These are phyloP conservation scores for Chamaecyparis obtusa DNA, from an alignment of 75 land plant genomes.

Conservation along the genomic window DNA sequence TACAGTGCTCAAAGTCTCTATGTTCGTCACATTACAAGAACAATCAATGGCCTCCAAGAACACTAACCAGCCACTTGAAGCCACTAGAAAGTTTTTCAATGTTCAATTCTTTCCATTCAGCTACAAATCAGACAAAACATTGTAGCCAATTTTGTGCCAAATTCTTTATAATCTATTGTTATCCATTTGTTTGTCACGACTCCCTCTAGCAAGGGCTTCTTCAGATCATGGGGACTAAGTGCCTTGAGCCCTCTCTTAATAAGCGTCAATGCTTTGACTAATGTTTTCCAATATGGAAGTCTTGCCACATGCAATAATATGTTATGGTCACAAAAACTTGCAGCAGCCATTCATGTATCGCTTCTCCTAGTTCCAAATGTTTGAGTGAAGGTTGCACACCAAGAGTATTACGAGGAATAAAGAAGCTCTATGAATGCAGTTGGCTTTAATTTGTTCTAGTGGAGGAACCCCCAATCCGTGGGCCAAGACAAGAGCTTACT, in stretches of 20 bases:
- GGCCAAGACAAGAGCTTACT: not conserved
- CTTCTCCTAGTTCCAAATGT: not conserved
- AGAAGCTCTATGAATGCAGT: not conserved
- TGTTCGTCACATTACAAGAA: conserved; percentile 11
- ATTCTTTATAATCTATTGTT: too few species aligned
- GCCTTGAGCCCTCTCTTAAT: too few species aligned
- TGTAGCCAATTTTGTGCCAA: too few species aligned
- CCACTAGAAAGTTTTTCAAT: conserved; percentile 3
- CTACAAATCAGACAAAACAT: too few species aligned
- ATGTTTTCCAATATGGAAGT: too few species aligned
- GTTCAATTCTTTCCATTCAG: not conserved
- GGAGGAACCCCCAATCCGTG: not conserved
- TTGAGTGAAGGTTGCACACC: not conserved
- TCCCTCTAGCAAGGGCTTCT: too few species aligned
- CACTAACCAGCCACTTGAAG: conserved; percentile 27
- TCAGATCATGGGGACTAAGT: too few species aligned
- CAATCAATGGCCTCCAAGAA: conserved; percentile 55
- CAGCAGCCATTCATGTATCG: not conserved
- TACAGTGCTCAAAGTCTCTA: conserved; percentile 34
- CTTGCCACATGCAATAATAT: too few species aligned
- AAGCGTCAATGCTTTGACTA: too few species aligned
- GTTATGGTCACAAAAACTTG: too few species aligned
- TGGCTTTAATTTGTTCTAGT: not conserved
- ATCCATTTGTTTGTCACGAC: too few species aligned
- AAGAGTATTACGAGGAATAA: not conserved